Evolutionary conservation across 306 rosid species (phyloP), one percentile per base, ranked within the genome.

Genomic region (Crataegus laevigata): DNA sequence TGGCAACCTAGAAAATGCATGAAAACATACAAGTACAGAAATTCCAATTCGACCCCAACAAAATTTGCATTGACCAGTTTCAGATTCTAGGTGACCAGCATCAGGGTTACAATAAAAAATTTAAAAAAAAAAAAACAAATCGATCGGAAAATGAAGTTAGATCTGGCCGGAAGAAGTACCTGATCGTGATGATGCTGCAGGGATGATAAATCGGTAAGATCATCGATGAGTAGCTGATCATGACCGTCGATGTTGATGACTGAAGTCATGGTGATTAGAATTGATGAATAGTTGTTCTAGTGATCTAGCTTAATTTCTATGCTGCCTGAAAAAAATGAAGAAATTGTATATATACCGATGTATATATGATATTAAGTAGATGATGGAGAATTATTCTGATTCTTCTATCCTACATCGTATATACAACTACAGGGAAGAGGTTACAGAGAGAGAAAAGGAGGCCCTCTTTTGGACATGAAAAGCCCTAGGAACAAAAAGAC

Each of bases 321-420:
- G 70, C 15, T n/a, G 40, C 8, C 29, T n/a, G 22, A n/a, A 24
- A 13, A 12, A 73, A 28, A 34, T 36, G n/a, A 64, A 25, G 24
- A 14, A 68, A 52, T 24, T 2, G 24, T 22, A 19, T 19, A 52
- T 3, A 12, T 30, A 36, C 8, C 38, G 4, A 26, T 19, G 50
- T 32, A 51, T 26, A 54, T 10, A 30, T 15, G 68, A 14, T 3
- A n/a, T 47, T 25, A 42, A 0, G 71, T 32, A 47, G 80, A 78
- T 81, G 88, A 84, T n/a, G n/a, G 71, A 69, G 82, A 75, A 84
- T 82, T 25, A 82, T 82, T 82, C 87, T 64, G 71, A 63, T 66
- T 72, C 82, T 58, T 65, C 40, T 73, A 72, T 65, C 30, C 75
- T 71, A 54, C 75, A 54, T 29, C 12, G n/a, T 68, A 28, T 2